Conservation (phyloP, 495 filamentous ascomycete species). For the Penicillium antarcticum region DNA sequence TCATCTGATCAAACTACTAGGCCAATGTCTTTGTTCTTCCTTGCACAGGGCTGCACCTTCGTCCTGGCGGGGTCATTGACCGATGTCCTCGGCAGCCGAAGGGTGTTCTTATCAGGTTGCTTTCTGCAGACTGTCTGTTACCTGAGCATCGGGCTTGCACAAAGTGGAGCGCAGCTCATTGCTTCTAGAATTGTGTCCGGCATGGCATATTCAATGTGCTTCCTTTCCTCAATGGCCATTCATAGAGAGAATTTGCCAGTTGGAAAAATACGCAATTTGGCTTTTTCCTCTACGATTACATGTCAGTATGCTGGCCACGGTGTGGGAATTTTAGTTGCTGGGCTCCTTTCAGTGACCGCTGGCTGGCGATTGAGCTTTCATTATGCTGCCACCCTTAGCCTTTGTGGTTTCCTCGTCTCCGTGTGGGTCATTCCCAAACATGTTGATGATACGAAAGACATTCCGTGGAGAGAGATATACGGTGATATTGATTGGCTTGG, state of each 20-base stretch:
- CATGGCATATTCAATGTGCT: conserved; percentile 46
- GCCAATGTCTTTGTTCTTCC: conserved; percentile 44
- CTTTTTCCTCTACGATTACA: conserved; percentile 42
- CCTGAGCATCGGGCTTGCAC: conserved; percentile 41
- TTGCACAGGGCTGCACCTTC: conserved; percentile 43
- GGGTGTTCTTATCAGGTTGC: conserved; percentile 41
- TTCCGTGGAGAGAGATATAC: conserved; percentile 19
- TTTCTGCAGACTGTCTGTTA: conserved; percentile 40
- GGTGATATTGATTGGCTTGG: conserved; percentile 50
- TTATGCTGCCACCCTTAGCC: conserved; percentile 35
- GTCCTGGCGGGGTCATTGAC: conserved; percentile 48
- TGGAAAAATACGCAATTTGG: conserved; percentile 41
- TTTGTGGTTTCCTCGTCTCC: conserved; percentile 27
- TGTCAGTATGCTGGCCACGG: conserved; percentile 47
- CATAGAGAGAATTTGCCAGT: conserved; percentile 38
- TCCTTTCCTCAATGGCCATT: conserved; percentile 49
- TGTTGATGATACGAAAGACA: conserved; percentile 1
- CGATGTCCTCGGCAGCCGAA: conserved; percentile 48
- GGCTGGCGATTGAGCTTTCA: conserved; percentile 49
- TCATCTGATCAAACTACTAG: conserved; percentile 6
- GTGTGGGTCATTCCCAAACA: conserved; percentile 32
- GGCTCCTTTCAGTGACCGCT: conserved; percentile 42
- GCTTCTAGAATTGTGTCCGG: conserved; percentile 50
- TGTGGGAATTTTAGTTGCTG: conserved; percentile 42
- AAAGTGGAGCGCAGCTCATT: conserved; percentile 46